A percentile compares a stretch with the other conserved stretches of the same genome.
Evolutionary conservation across 257 asterid species (phyloP).

Genomic region (Cordia subcordata): DNA sequence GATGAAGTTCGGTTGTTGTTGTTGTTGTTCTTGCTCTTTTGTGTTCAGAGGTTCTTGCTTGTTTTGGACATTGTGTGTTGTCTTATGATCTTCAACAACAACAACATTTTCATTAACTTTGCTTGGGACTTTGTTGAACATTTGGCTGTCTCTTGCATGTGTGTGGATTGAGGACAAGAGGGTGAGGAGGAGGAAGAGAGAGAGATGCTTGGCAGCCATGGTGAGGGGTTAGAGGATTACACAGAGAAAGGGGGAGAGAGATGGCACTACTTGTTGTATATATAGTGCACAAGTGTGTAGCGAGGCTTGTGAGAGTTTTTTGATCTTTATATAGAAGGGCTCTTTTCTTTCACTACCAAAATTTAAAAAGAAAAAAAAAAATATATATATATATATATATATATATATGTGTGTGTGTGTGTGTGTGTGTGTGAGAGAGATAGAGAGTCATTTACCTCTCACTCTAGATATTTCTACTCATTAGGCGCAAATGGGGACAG

Average conservation of each 20-base stretch:
- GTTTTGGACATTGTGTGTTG: constrained; percentile 14
- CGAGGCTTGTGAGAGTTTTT: constrained; percentile 18
- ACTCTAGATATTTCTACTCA: constrained; percentile 21
- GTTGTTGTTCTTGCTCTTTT: constrained; percentile 9
- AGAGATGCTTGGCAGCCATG: constrained; percentile 51
- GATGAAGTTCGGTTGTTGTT: constrained; percentile 49
- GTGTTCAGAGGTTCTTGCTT: constrained; percentile 13
- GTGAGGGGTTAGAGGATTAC: constrained; percentile 8
- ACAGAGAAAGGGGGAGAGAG: constrained; percentile 5
- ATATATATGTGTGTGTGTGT: constrained; percentile 11
- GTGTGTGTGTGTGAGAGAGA: too few relatives aligned
- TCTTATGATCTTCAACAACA: not conserved
- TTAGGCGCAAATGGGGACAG: constrained; percentile 43
- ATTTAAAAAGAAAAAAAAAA: too few relatives aligned
- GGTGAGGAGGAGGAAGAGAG: constrained; percentile 45
- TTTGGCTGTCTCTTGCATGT: constrained; percentile 75
- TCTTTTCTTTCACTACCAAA: not conserved
- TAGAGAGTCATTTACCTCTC: not conserved
- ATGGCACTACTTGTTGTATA: not conserved
- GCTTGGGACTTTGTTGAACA: constrained; percentile 67
- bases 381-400: too few relatives aligned
- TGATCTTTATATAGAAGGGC: constrained; percentile 43
- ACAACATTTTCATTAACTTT: constrained; percentile 23
- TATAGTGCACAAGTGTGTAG: constrained; percentile 8
- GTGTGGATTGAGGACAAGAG: constrained; percentile 30